Conservation (phyloP, 2,329 filamentous ascomycete species). For the Graphium sp. region DNA sequence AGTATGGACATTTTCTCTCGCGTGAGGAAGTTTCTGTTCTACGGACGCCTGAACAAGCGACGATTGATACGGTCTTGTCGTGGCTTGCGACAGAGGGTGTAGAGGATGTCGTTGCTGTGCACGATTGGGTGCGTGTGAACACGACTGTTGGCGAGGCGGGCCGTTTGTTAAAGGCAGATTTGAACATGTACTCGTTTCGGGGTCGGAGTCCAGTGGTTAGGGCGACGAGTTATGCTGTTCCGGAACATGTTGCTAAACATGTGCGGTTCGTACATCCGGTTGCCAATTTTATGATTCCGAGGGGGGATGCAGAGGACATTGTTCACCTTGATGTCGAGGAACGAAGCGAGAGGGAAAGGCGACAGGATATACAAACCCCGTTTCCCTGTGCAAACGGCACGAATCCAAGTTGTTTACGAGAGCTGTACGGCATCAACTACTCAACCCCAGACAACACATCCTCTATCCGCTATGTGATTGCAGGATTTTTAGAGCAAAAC, state of each 20-base stretch:
- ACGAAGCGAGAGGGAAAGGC: not conserved
- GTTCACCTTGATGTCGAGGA: too few species aligned
- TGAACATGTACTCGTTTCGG: conserved; percentile 24
- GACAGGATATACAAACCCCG: not conserved
- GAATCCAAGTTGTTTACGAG: conserved; percentile 21
- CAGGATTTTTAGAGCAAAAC: conserved; percentile 31
- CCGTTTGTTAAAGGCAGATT: conserved; percentile 17
- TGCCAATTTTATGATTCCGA: conserved; percentile 26
- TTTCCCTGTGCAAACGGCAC: conserved; percentile 14
- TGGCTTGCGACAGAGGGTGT: conserved; percentile 25
- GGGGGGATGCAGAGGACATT: conserved; percentile 4
- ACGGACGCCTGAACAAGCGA: conserved; percentile 15
- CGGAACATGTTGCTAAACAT: conserved; percentile 16
- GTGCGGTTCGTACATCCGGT: conserved; percentile 30
- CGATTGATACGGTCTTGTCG: conserved; percentile 16
- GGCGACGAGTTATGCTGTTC: conserved; percentile 25
- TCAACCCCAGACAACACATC: conserved; percentile 12
- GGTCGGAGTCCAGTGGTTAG: conserved; percentile 20
- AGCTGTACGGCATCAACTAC: conserved; percentile 27
- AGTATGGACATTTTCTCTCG: conserved; percentile 25
- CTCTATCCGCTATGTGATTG: conserved; percentile 23
- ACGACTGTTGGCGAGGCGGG: conserved; percentile 20
- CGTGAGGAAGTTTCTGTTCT: conserved; percentile 17
- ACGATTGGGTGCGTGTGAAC: conserved; percentile 24
- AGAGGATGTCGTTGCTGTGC: conserved; percentile 12